Percentiles rank a stretch among this genome's conserved stretches.
phyloP scores from a whole-genome alignment of 305 asterid genomes.

The Fraxinus nigra region DNA sequence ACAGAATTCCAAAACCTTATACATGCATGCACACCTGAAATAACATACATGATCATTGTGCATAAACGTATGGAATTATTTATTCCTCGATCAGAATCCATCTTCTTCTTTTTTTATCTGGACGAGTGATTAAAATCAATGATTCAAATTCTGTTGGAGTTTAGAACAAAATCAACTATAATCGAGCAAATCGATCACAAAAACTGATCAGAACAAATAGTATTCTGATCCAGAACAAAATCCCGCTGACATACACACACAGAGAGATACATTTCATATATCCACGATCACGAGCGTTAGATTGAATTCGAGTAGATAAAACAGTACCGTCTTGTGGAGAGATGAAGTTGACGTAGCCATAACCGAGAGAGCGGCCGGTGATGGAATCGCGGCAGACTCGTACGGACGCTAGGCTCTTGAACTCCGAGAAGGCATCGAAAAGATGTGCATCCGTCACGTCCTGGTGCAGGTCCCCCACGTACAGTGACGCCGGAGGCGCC shows the following conservation, averaged over 20 bases:
- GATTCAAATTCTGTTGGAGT: background rate
- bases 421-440: slow-evolving; percentile 63
- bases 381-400: slow-evolving; percentile 77
- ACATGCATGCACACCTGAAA: slow-evolving; percentile 16
- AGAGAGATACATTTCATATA: background rate
- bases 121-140: slow-evolving; percentile 16
- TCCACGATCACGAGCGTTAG: background rate
- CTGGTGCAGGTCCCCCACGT: slow-evolving; percentile 76
- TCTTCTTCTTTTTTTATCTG: background rate
- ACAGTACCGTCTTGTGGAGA: slow-evolving; percentile 67
- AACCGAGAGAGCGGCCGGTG: slow-evolving; percentile 76
- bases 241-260: background rate
- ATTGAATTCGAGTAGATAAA: background rate
- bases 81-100: background rate
- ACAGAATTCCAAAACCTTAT: background rate
- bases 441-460: slow-evolving; percentile 61
- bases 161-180: slow-evolving; percentile 12
- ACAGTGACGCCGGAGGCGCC: slow-evolving; percentile 60
- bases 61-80: background rate
- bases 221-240: slow-evolving; percentile 5
- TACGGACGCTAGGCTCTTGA: slow-evolving; percentile 58
- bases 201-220: background rate
- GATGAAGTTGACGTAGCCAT: slow-evolving; percentile 78
- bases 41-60: slow-evolving; percentile 1
- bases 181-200: background rate